phyloP scores from a whole-genome alignment of 768 basidiomycete species.

The Auriculariales sp. region DNA sequence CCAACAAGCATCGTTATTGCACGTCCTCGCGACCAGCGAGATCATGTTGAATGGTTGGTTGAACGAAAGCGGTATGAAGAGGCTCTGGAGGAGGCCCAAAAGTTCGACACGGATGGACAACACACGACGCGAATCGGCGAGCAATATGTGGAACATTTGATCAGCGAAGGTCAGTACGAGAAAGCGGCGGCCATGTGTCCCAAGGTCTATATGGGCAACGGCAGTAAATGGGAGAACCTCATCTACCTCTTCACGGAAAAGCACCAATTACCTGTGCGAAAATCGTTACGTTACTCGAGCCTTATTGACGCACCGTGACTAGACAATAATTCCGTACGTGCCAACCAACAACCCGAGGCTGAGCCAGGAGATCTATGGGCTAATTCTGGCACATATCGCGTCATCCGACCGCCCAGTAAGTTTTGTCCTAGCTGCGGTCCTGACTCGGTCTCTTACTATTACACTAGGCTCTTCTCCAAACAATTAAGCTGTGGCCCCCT shows the following conservation, averaged over 20 bases:
- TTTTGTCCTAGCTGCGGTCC: not conserved
- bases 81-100: constrained; percentile 70
- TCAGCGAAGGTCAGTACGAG: constrained; percentile 64
- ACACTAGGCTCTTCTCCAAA: constrained; percentile 52
- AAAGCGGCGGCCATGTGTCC: constrained; percentile 76
- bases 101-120: constrained; percentile 29
- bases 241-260: constrained; percentile 81
- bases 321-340: constrained; percentile 82
- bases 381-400: constrained; percentile 82
- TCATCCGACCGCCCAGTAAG: constrained; percentile 58
- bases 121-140: constrained; percentile 57
- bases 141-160: constrained; percentile 75
- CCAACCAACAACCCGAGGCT: constrained; percentile 75
- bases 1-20: constrained; percentile 81
- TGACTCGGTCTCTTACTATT: not conserved
- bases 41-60: constrained; percentile 87
- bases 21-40: constrained; percentile 72
- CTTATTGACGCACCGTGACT: not conserved
- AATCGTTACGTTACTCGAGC: not conserved
- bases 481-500: constrained; percentile 78
- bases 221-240: constrained; percentile 89
- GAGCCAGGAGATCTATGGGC: constrained; percentile 79
- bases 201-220: constrained; percentile 70
- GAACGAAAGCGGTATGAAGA: constrained; percentile 79
- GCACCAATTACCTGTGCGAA: constrained; percentile 56